phyloP scores from a whole-genome alignment of 305 asterid genomes.

The Withania somnifera region DNA sequence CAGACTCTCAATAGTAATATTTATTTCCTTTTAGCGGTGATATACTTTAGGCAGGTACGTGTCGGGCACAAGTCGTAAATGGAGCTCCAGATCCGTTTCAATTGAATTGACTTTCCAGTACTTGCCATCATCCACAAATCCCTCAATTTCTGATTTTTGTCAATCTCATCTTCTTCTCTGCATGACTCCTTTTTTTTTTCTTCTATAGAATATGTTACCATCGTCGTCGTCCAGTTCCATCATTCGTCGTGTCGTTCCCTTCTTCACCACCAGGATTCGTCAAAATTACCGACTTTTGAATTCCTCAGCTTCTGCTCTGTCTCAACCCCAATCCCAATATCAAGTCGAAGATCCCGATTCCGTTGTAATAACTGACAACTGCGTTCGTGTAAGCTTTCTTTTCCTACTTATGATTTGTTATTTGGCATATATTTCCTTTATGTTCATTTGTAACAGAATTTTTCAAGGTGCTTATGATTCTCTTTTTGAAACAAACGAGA shows the following conservation, averaged over 20 bases:
- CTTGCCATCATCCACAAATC: not conserved
- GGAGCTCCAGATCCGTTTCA: not conserved
- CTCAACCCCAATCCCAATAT: slow-evolving; percentile 24
- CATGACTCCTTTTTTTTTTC: too few species aligned
- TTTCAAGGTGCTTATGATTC: not conserved
- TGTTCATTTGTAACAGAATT: not conserved
- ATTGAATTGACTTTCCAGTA: not conserved
- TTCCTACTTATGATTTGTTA: not conserved
- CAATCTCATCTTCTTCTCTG: not conserved
- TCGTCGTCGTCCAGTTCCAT: slow-evolving; percentile 32
- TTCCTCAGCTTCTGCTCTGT: slow-evolving; percentile 37
- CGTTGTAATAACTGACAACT: slow-evolving; percentile 55
- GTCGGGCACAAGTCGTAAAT: not conserved
- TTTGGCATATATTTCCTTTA: not conserved
- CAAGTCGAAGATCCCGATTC: slow-evolving; percentile 27
- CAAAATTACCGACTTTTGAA: slow-evolving; percentile 57
- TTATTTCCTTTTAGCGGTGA: too few species aligned
- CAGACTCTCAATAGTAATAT: too few species aligned
- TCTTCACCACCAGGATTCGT: slow-evolving; percentile 45
- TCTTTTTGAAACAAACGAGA: too few species aligned
- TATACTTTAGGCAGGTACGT: not conserved
- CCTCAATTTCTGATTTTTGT: not conserved
- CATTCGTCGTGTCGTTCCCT: slow-evolving; percentile 44
- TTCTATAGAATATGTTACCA: slow-evolving; percentile 26
- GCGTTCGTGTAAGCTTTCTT: slow-evolving; percentile 48